Evolutionary conservation across 208 protist species (phyloP).

Genomic region (Crithidia thermophila): DNA sequence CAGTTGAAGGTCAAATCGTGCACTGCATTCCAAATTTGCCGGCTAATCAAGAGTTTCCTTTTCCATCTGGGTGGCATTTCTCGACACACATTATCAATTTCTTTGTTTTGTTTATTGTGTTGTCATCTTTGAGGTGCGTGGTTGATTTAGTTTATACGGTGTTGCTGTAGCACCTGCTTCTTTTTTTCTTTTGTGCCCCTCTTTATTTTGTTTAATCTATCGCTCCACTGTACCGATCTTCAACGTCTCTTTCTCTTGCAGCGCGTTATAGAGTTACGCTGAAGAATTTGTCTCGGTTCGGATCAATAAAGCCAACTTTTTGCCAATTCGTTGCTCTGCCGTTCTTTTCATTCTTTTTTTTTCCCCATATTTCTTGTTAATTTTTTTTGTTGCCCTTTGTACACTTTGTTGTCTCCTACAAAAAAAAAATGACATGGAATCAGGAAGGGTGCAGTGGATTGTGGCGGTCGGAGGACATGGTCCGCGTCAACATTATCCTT

Average conservation of each 20-base stretch:
- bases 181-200: neutral
- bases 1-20: no score
- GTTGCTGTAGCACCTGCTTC: no score
- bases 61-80: no score
- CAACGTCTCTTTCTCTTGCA: neutral
- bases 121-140: no score
- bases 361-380: neutral
- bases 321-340: neutral
- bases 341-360: neutral
- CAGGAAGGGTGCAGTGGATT: slow-evolving; percentile 86
- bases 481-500: slow-evolving; percentile 95
- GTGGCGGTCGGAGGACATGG: slow-evolving; percentile 98
- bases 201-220: slow-evolving; percentile 1
- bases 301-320: no score
- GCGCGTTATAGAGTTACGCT: no score
- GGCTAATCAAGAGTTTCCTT: no score
- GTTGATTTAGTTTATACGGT: no score
- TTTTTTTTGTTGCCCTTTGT: slow-evolving; percentile 15
- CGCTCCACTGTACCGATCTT: neutral
- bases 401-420: neutral
- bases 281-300: no score
- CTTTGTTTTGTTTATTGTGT: no score
- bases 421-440: slow-evolving; percentile 40
- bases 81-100: no score
- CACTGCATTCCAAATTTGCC: no score